Evolutionary conservation across 768 basidiomycete genomes (phyloP).

Genomic region (Leucocoprinus sp.): DNA sequence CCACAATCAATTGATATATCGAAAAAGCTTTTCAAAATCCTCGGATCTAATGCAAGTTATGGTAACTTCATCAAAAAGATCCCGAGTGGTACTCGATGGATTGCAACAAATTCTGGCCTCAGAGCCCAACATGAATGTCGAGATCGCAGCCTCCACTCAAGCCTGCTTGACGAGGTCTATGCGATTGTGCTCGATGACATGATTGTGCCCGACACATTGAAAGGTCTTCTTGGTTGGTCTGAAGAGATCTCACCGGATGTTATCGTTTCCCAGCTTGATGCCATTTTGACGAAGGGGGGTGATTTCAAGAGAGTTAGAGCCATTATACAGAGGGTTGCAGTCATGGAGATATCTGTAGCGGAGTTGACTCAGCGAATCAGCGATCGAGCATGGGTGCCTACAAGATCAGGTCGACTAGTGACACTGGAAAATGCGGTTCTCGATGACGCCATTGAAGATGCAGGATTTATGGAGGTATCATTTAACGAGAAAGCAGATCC

Average conservation of each 20-base stretch:
- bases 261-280: constrained; percentile 26
- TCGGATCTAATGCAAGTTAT: not conserved
- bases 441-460: constrained; percentile 8
- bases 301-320: constrained; percentile 14
- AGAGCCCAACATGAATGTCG: constrained; percentile 8
- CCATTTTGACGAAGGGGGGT: constrained; percentile 13
- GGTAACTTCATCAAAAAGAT: constrained; percentile 2
- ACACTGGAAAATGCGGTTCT: constrained; percentile 20
- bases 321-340: constrained; percentile 24
- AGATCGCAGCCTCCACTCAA: constrained; percentile 1
- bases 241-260: constrained; percentile 22
- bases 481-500: constrained; percentile 15
- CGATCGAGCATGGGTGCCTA: constrained; percentile 28
- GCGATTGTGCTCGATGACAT: constrained; percentile 21
- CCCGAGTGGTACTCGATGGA: constrained; percentile 1
- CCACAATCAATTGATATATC: constrained; percentile 1
- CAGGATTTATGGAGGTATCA: constrained; percentile 21
- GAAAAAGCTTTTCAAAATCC: constrained; percentile 4
- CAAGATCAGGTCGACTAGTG: constrained; percentile 14
- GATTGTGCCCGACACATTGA: constrained; percentile 22
- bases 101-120: constrained; percentile 1
- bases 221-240: constrained; percentile 31
- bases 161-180: constrained; percentile 34
- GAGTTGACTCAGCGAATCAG: constrained; percentile 17
- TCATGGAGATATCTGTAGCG: constrained; percentile 13